Percentiles rank a stretch among this genome's conserved stretches.
Conservation (phyloP, 495 filamentous ascomycete genomes). For the Daldinia childiae region DNA sequence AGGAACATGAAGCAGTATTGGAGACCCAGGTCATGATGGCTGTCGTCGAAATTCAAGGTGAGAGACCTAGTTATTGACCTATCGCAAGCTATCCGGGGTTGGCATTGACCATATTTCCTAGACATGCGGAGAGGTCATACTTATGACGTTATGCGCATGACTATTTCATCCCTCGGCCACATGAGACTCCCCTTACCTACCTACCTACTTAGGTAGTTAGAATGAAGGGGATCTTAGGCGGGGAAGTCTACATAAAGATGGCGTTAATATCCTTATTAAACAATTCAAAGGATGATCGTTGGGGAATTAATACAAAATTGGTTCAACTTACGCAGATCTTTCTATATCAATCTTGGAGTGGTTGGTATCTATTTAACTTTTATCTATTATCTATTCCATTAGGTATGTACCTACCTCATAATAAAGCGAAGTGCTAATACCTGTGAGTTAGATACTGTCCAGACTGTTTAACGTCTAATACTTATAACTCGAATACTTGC, state of each 20-base stretch:
- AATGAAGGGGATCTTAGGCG: not conserved
- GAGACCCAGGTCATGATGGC: constrained; percentile 2
- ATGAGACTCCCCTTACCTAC: constrained; percentile 5
- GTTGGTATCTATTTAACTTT: not conserved
- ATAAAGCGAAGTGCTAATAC: not conserved
- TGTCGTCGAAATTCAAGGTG: not conserved
- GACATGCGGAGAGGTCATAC: constrained; percentile 20
- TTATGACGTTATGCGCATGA: constrained; percentile 21
- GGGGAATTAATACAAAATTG: constrained; percentile 7
- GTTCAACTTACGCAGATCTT: constrained; percentile 17
- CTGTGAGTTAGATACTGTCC: not conserved
- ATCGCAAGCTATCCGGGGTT: constrained; percentile 16
- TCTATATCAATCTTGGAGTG: not conserved
- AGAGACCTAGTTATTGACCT: not conserved
- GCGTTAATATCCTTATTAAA: constrained; percentile 12
- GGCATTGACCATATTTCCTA: constrained; percentile 7
- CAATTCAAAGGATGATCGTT: constrained; percentile 4
- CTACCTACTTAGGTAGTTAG: constrained; percentile 8
- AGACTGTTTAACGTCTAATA: no score
- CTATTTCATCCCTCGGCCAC: constrained; percentile 8
- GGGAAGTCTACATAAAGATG: constrained; percentile 27
- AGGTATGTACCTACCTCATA: no score
- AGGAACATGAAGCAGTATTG: not conserved
- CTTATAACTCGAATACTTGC: no score
- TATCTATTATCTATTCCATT: no score